Conservation (phyloP, 2,329 filamentous ascomycete genomes). For the Pseudogymnoascus sp. region DNA sequence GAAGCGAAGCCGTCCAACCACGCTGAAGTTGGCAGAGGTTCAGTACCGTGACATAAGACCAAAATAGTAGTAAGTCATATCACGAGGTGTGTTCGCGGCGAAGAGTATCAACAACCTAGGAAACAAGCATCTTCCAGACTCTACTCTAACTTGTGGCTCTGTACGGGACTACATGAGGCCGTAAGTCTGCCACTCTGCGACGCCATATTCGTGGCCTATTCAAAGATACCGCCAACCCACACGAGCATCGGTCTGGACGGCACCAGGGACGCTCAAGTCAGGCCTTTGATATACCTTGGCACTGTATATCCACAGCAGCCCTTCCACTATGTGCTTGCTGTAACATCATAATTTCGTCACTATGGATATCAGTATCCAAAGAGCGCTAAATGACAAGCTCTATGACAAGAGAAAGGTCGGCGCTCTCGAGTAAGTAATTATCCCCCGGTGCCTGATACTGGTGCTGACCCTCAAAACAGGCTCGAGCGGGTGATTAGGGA, state of each 20-base stretch:
- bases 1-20: slow-evolving; percentile 3
- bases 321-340: slow-evolving; percentile 7
- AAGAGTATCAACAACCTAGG: neutral
- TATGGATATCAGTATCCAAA: slow-evolving; percentile 87
- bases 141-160: neutral
- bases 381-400: slow-evolving; percentile 91
- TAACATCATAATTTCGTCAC: slow-evolving; percentile 12
- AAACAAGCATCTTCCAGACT: neutral
- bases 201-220: neutral
- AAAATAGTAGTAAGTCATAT: slow-evolving; percentile 1
- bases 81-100: neutral
- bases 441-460: neutral
- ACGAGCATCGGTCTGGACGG: neutral
- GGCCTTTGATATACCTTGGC: neutral
- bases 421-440: slow-evolving; percentile 70
- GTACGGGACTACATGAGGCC: neutral
- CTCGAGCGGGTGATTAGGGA: slow-evolving; percentile 88
- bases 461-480: slow-evolving; percentile 36
- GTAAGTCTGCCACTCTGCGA: neutral
- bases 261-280: neutral
- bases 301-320: slow-evolving; percentile 1
- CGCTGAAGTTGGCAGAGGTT: neutral
- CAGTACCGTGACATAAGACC: slow-evolving; percentile 6
- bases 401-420: slow-evolving; percentile 97
- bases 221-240: neutral